These are phyloP conservation scores for Calonectria leucothoes DNA, from an alignment of 2,329 filamentous ascomycete species.

Conservation along the genomic window DNA sequence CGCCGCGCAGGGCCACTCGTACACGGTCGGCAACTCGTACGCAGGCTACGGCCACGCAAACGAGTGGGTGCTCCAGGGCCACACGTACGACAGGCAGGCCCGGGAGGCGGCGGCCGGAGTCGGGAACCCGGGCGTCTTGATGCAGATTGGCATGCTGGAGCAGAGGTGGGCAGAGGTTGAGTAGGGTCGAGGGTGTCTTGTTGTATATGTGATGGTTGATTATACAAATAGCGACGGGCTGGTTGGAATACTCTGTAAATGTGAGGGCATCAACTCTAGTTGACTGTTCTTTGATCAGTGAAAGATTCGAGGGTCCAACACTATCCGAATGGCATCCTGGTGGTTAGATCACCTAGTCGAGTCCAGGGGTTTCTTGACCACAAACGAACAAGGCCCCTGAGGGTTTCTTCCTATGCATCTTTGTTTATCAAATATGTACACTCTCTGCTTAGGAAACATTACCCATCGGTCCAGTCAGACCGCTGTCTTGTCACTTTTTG, in stretches of 20 bases:
- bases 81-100: constrained; percentile 46
- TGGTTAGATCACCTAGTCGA: too few relatives aligned
- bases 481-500: neutral
- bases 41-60: constrained; percentile 49
- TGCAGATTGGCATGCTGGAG: constrained; percentile 45
- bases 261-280: too few relatives aligned
- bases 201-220: neutral
- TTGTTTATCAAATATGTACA: too few relatives aligned
- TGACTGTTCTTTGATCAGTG: too few relatives aligned
- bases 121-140: constrained; percentile 13
- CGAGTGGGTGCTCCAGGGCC: constrained; percentile 41
- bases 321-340: too few relatives aligned
- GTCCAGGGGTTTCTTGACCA: too few relatives aligned
- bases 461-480: too few relatives aligned
- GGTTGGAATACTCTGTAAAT: neutral
- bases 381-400: too few relatives aligned
- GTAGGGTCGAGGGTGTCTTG: constrained; percentile 49
- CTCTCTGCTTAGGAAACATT: too few relatives aligned
- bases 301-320: too few relatives aligned
- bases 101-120: constrained; percentile 30
- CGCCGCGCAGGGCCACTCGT: constrained; percentile 28
- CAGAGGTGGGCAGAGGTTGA: constrained; percentile 50
- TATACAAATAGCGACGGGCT: neutral
- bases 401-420: too few relatives aligned
- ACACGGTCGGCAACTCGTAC: constrained; percentile 45